phyloP scores from a whole-genome alignment of 208 protist species.

The Trypanosoma melophagium region DNA sequence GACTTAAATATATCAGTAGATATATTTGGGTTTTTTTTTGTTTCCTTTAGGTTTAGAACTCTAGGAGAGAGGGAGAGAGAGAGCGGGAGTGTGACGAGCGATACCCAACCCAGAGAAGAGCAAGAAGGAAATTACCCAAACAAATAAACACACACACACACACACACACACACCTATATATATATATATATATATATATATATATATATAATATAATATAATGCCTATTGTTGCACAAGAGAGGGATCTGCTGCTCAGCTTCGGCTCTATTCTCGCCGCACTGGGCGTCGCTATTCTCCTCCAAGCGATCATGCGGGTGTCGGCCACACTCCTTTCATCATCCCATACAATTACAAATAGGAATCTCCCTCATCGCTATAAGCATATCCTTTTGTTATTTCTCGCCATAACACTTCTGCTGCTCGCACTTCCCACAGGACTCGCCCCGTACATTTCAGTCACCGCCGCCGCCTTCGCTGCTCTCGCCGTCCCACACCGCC shows the following conservation, averaged over 20 bases:
- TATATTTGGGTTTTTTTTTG: constrained; percentile 3
- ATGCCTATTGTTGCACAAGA: constrained; percentile 20
- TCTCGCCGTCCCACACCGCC: background rate
- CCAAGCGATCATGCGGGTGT: background rate
- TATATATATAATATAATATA: too few relatives aligned
- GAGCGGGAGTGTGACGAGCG: too few relatives aligned
- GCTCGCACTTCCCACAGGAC: constrained; percentile 12
- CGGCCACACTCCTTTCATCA: background rate
- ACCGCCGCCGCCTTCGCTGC: constrained; percentile 3
- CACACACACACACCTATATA: background rate
- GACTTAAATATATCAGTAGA: constrained; percentile 4
- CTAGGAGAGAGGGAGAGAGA: background rate
- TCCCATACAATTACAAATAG: too few relatives aligned
- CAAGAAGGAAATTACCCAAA: background rate
- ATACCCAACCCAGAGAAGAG: background rate
- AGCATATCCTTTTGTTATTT: too few relatives aligned
- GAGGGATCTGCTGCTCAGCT: constrained; percentile 13
- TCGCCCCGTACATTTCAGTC: constrained; percentile 9
- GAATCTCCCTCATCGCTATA: too few relatives aligned
- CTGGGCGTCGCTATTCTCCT: constrained; percentile 11
- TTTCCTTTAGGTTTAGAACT: background rate
- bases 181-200: too few relatives aligned
- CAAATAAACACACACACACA: background rate
- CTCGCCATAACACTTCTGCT: too few relatives aligned
- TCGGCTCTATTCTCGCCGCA: constrained; percentile 1